Percentiles rank a stretch among this genome's conserved stretches.
These are phyloP conservation scores for Wickerhamomyces alni DNA, from an alignment of 805 yeast species.

Conservation along the genomic window DNA sequence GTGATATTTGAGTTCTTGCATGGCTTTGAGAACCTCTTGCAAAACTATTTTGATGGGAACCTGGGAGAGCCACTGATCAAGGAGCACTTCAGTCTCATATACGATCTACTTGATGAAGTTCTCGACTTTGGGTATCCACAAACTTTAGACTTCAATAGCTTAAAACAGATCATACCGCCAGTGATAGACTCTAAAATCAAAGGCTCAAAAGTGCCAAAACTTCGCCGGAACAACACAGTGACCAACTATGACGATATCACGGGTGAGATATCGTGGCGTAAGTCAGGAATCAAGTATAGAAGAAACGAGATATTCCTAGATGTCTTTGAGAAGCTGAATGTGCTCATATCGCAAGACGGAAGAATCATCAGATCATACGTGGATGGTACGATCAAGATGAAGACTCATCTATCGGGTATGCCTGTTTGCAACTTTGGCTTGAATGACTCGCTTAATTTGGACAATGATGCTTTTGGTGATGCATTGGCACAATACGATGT, in stretches of 20 bases:
- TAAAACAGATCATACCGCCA: slow-evolving; percentile 31
- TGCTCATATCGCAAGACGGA: slow-evolving; percentile 61
- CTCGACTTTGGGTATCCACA: slow-evolving; percentile 77
- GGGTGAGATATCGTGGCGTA: slow-evolving; percentile 54
- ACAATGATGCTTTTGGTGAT: slow-evolving; percentile 17
- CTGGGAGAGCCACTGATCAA: slow-evolving; percentile 44
- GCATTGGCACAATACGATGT: slow-evolving; percentile 22
- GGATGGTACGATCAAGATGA: slow-evolving; percentile 68
- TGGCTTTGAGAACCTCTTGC: slow-evolving; percentile 50
- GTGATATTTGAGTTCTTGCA: slow-evolving; percentile 73
- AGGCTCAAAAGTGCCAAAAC: background rate
- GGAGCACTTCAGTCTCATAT: slow-evolving; percentile 61
- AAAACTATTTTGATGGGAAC: slow-evolving; percentile 28
- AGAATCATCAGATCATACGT: slow-evolving; percentile 63
- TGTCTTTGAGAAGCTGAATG: slow-evolving; percentile 68
- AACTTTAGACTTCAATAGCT: slow-evolving; percentile 44
- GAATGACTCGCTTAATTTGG: slow-evolving; percentile 41
- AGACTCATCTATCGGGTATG: slow-evolving; percentile 70
- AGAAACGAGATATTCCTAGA: slow-evolving; percentile 76
- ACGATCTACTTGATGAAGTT: slow-evolving; percentile 73
- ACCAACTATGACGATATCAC: slow-evolving; percentile 3
- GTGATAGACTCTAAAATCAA: slow-evolving; percentile 22
- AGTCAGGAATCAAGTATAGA: slow-evolving; percentile 64
- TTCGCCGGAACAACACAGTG: background rate
- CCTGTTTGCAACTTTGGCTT: slow-evolving; percentile 82